Evolutionary conservation across 495 filamentous ascomycete genomes (phyloP).

Genomic region (Lepidopterella palustris): DNA sequence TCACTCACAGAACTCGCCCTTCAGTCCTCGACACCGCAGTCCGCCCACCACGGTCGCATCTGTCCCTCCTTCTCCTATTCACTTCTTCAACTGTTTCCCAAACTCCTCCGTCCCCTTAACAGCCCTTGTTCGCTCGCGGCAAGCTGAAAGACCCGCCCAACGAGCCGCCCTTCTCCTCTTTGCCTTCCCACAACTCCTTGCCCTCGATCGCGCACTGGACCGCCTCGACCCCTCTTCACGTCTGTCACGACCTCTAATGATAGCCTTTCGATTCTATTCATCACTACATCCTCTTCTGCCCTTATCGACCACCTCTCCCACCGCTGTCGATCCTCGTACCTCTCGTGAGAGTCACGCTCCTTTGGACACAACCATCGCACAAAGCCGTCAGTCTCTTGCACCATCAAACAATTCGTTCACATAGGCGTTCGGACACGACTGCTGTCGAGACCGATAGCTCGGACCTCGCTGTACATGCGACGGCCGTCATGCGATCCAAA

Average conservation of each 20-base stretch:
- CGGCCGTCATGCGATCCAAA: constrained; percentile 32
- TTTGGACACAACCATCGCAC: constrained; percentile 3
- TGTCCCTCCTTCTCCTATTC: not conserved
- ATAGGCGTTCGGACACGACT: constrained; percentile 14
- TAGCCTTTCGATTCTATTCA: constrained; percentile 6
- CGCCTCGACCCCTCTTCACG: constrained; percentile 8
- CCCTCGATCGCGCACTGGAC: constrained; percentile 12
- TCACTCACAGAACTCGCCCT: not conserved
- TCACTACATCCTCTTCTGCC: constrained; percentile 6
- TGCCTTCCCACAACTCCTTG: constrained; percentile 7
- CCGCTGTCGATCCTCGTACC: constrained; percentile 8
- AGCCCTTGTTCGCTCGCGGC: not conserved
- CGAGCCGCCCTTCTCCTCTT: constrained; percentile 5
- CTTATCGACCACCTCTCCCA: constrained; percentile 14
- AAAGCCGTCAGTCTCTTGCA: not conserved
- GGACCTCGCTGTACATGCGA: constrained; percentile 21
- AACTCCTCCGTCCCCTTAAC: not conserved
- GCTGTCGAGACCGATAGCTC: constrained; percentile 12
- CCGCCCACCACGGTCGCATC: not conserved
- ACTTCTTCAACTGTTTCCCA: not conserved
- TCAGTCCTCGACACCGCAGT: not conserved
- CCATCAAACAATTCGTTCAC: constrained; percentile 1
- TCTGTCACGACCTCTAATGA: constrained; percentile 15
- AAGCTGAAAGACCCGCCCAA: constrained; percentile 5
- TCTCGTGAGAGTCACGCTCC: constrained; percentile 10